A percentile compares a stretch with the other conserved stretches of the same genome.
These are phyloP conservation scores for Kuraishia floccosa DNA, from an alignment of 805 yeast species.

Conservation along the genomic window DNA sequence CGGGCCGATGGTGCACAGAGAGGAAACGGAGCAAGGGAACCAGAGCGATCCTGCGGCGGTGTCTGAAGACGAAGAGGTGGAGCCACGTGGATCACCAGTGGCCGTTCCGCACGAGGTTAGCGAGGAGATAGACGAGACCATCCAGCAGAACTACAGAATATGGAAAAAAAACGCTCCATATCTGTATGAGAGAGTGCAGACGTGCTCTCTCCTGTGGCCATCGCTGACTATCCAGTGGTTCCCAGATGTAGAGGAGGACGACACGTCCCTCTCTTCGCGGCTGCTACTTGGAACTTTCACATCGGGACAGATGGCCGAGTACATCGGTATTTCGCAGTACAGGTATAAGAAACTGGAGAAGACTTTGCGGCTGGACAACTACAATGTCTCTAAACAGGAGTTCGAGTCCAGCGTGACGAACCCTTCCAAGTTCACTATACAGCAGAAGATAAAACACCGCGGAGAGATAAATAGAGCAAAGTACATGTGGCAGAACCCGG, in stretches of 20 bases:
- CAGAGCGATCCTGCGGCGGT: neutral
- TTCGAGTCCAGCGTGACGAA: slow-evolving; percentile 17
- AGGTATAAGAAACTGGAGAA: neutral
- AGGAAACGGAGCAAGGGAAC: too few relatives aligned
- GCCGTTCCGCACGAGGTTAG: neutral
- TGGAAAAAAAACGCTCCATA: slow-evolving; percentile 56
- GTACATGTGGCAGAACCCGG: slow-evolving; percentile 81
- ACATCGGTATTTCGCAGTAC: slow-evolving; percentile 14
- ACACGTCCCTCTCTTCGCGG: slow-evolving; percentile 16
- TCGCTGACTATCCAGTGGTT: slow-evolving; percentile 50
- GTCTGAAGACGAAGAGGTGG: neutral
- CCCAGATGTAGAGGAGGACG: slow-evolving; percentile 33
- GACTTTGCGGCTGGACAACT: slow-evolving; percentile 15
- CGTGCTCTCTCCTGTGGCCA: slow-evolving; percentile 54
- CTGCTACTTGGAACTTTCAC: slow-evolving; percentile 57
- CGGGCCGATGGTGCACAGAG: too few relatives aligned
- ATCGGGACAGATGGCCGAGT: slow-evolving; percentile 42
- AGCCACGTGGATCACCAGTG: neutral
- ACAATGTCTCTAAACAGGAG: slow-evolving; percentile 22
- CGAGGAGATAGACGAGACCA: neutral
- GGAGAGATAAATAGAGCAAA: slow-evolving; percentile 69
- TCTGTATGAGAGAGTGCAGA: slow-evolving; percentile 40
- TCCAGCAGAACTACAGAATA: slow-evolving; percentile 25
- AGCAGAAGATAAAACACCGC: slow-evolving; percentile 52
- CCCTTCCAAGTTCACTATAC: slow-evolving; percentile 18